These are phyloP conservation scores for Xylariaceae sp. DNA, from an alignment of 2,329 filamentous ascomycete species.

Conservation along the genomic window DNA sequence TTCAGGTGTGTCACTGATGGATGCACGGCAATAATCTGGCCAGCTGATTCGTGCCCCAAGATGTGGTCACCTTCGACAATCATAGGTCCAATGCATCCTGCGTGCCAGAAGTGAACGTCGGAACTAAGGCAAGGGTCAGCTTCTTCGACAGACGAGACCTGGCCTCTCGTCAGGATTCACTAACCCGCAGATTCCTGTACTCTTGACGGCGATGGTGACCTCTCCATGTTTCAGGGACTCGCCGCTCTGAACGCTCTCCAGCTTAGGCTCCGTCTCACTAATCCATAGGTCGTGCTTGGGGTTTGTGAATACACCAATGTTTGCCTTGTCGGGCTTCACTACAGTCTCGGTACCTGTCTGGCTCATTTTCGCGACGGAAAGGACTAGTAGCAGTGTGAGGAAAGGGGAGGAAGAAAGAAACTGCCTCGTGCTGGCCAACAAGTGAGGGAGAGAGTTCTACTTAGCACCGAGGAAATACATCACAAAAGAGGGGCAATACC, in stretches of 20 bases:
- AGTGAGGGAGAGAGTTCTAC: background rate
- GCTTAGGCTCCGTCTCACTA: conserved; percentile 67
- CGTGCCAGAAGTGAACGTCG: conserved; percentile 97
- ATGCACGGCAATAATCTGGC: conserved; percentile 76
- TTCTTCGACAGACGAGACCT: conserved; percentile 1
- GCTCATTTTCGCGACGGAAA: conserved; percentile 18
- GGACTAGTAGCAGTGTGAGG: background rate
- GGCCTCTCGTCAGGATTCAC: conserved; percentile 16
- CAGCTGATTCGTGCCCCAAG: conserved; percentile 89
- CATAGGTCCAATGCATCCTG: conserved; percentile 93
- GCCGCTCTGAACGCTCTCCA: conserved; percentile 68
- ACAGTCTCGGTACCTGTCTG: conserved; percentile 25
- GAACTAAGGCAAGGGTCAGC: conserved; percentile 50
- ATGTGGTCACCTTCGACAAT: conserved; percentile 85
- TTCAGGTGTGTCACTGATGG: conserved; percentile 74
- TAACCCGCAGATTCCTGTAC: conserved; percentile 93
- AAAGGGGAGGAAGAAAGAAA: conserved; percentile 2
- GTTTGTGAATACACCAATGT: conserved; percentile 96
- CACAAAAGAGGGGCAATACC: background rate
- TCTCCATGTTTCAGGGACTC: conserved; percentile 71
- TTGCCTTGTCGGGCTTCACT: conserved; percentile 62
- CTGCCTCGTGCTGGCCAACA: conserved; percentile 1
- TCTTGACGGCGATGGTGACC: conserved; percentile 84
- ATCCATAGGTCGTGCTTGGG: conserved; percentile 90
- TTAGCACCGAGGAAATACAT: background rate